Conservation (phyloP, 805 yeast species). For the Pichia scutulata region DNA sequence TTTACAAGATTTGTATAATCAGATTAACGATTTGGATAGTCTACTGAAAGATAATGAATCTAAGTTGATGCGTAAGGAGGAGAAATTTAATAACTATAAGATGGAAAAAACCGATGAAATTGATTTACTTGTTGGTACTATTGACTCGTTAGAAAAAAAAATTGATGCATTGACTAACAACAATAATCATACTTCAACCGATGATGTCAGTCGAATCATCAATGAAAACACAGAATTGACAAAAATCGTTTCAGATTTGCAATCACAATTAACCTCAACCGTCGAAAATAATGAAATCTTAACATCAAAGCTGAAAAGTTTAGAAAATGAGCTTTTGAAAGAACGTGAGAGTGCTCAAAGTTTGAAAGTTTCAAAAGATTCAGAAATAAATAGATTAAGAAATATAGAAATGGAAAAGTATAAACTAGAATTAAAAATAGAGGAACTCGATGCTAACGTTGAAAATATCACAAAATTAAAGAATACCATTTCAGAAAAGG, state of each 20-base stretch:
- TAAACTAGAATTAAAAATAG: conserved; percentile 12
- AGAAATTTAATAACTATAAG: conserved; percentile 39
- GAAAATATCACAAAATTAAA: not conserved
- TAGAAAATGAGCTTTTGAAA: conserved; percentile 2
- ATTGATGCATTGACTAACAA: conserved; percentile 37
- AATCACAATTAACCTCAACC: not conserved
- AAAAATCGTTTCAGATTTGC: not conserved
- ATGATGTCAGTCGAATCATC: not conserved
- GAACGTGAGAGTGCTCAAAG: not conserved
- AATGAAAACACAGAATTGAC: not conserved
- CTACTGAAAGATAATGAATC: conserved; percentile 39
- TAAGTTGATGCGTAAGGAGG: conserved; percentile 38
- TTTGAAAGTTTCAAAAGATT: conserved; percentile 11
- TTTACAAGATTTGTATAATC: conserved; percentile 39
- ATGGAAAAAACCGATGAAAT: conserved; percentile 44
- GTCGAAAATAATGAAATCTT: conserved; percentile 3
- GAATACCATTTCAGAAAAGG: not conserved
- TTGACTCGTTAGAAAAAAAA: conserved; percentile 47
- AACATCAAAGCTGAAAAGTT: not conserved
- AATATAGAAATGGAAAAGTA: conserved; percentile 16
- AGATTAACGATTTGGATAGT: conserved; percentile 43
- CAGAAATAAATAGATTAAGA: conserved; percentile 12
- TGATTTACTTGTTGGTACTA: conserved; percentile 50
- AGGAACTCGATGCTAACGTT: conserved; percentile 4
- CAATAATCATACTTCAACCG: not conserved